Evolutionary conservation across 176 grass and related monocot genomes (phyloP).

Genomic region (Panicum miliaceum): DNA sequence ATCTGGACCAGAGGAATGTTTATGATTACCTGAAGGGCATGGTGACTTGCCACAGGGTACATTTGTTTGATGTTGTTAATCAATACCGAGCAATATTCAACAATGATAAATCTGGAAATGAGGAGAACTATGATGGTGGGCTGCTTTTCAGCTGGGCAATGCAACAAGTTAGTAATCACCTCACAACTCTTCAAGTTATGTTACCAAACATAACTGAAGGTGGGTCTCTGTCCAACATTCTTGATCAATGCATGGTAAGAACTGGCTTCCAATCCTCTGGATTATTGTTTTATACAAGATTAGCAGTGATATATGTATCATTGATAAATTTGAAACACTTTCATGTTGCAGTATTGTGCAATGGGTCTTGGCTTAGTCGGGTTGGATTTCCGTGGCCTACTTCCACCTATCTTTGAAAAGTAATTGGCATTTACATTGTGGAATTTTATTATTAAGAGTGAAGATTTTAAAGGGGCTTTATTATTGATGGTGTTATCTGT

Average conservation of each 20-base stretch:
- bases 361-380: constrained; percentile 97
- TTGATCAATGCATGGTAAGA: constrained; percentile 95
- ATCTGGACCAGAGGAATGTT: constrained; percentile 87
- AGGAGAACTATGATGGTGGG: constrained; percentile 89
- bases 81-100: constrained; percentile 98
- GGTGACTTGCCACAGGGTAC: constrained; percentile 77
- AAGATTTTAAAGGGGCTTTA: background rate
- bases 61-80: constrained; percentile 99
- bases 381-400: constrained; percentile 89
- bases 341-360: constrained; percentile 91
- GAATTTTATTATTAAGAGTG: background rate
- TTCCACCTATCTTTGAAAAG: constrained; percentile 97
- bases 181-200: constrained; percentile 85
- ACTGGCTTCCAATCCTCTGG: constrained; percentile 23
- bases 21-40: constrained; percentile 95
- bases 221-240: constrained; percentile 83
- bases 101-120: constrained; percentile 95
- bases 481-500: constrained; percentile 37
- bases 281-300: background rate
- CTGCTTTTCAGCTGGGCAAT: constrained; percentile 97
- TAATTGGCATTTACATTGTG: constrained; percentile 49
- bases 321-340: constrained; percentile 23
- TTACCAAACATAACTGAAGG: constrained; percentile 95
- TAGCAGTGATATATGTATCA: background rate
- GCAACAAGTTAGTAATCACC: constrained; percentile 91